phyloP scores from a whole-genome alignment of 768 basidiomycete species.

The Erythrobasidium yunnanense region DNA sequence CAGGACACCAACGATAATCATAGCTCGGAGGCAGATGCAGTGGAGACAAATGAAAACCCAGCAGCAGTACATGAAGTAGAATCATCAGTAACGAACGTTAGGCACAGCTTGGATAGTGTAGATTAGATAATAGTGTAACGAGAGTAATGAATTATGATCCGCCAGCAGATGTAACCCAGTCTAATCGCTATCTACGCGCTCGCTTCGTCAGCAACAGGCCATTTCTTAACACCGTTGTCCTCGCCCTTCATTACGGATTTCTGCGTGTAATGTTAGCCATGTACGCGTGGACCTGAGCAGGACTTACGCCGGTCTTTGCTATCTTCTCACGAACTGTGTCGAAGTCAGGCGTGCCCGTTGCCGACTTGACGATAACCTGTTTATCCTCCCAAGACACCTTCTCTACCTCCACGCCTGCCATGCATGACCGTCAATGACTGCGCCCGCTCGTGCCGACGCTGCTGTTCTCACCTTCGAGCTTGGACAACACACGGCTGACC shows the following conservation, averaged over 20 bases:
- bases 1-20: background rate
- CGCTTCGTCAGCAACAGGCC: too few relatives aligned
- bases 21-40: too few relatives aligned
- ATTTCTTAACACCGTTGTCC: background rate
- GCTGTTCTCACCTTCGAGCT: conserved; percentile 49
- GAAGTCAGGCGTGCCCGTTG: conserved; percentile 51
- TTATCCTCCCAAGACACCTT: conserved; percentile 57
- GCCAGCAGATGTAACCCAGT: too few relatives aligned
- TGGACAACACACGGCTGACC: conserved; percentile 60
- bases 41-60: too few relatives aligned
- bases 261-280: background rate
- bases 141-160: too few relatives aligned
- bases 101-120: background rate
- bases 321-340: conserved; percentile 60
- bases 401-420: conserved; percentile 52
- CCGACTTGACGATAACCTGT: conserved; percentile 52
- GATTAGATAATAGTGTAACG: too few relatives aligned
- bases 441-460: background rate
- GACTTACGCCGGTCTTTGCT: conserved; percentile 62
- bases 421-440: background rate
- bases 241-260: background rate
- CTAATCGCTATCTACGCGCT: background rate
- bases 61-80: too few relatives aligned
- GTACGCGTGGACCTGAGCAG: background rate
- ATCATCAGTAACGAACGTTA: background rate